Base-by-base conservation (phyloP, 768 basidiomycete genomes). In the Leccinum subtestaceum region DNA sequence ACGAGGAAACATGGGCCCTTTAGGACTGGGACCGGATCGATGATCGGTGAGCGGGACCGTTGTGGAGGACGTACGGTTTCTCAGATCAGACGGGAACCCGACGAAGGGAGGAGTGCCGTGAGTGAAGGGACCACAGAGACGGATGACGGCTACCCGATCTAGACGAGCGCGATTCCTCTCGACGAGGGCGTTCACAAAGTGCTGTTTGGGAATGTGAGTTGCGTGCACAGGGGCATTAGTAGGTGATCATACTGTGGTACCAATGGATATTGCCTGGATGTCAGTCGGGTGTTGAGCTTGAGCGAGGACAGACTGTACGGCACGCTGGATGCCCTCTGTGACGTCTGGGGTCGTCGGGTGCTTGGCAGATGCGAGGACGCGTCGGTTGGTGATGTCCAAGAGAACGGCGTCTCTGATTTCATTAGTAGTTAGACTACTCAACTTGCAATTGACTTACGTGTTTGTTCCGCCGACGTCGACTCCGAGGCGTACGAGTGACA, bases 141-240 rank as follows among this genome's bases (percentile, higher is more conserved):
- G 80, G 51, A 88, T 77, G 38, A 88, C 84, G 0, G 84, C 87
- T 0, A 88, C 86, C 49, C 80, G 80, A 48, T 79, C 77, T 13
- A 88, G 71, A n/a, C 81, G 76, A 3, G 77, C 60, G 5, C 78
- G 70, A 67, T 87, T 81, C 25, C 78, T 68, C 71, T 87, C 84
- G 17, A 88, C 76, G 2, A 88, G 79, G 1, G 84, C 84, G 61
- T 88, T 84, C 25, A 84, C 75, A 58, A 84, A 84, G 65, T 82
- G 80, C 75, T 79, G 31, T 32, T 21, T 19, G 29, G 19, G 7
- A 4, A 15, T 13, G 1, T 54, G 19, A 61, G 52, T 1, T 8
- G 27, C 8, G 31, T 8, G 8, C 1, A 17, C 17, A 2, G 11
- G 7, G 12, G 4, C 5, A 23, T 4, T 1, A 7, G 0, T 1